These are phyloP conservation scores for Tolypocladium cylindrosporum DNA, from an alignment of 2,329 filamentous ascomycete species.

Conservation along the genomic window DNA sequence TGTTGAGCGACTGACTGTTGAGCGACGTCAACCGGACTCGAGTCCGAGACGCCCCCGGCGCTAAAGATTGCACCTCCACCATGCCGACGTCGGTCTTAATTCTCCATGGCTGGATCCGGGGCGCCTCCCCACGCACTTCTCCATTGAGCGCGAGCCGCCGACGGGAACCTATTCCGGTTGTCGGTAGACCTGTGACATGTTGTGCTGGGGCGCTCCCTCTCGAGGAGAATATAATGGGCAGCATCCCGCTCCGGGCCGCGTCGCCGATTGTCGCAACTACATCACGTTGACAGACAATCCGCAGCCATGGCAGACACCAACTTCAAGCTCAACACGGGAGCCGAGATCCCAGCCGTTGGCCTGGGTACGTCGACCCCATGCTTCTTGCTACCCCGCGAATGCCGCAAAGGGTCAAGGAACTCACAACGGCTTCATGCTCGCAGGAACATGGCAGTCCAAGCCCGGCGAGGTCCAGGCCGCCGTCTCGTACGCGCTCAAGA, in stretches of 20 bases:
- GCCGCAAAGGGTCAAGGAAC: background rate
- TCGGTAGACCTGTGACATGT: background rate
- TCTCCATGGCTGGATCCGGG: constrained; percentile 8
- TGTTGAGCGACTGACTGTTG: too few relatives aligned
- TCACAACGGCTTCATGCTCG: background rate
- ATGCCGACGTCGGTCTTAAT: constrained; percentile 7
- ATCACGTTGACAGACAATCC: background rate
- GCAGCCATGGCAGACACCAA: constrained; percentile 11
- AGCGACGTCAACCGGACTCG: background rate
- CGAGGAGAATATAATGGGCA: background rate
- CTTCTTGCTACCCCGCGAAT: background rate
- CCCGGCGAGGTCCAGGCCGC: constrained; percentile 48
- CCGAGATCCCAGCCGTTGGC: constrained; percentile 52
- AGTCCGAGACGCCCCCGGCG: background rate
- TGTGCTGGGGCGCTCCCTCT: background rate
- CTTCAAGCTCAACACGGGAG: constrained; percentile 56
- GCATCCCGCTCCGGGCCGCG: background rate
- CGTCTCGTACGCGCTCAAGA: constrained; percentile 47
- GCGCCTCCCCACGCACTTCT: background rate
- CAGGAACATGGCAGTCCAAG: constrained; percentile 56
- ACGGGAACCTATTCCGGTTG: constrained; percentile 3
- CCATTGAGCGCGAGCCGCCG: constrained; percentile 4
- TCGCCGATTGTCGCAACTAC: background rate
- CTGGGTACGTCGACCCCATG: constrained; percentile 35
- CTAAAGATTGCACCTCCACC: background rate